A percentile compares a stretch with the other conserved stretches of the same genome.
Conservation (phyloP, 2,329 filamentous ascomycete species). For the Apiospora kogelbergensis region DNA sequence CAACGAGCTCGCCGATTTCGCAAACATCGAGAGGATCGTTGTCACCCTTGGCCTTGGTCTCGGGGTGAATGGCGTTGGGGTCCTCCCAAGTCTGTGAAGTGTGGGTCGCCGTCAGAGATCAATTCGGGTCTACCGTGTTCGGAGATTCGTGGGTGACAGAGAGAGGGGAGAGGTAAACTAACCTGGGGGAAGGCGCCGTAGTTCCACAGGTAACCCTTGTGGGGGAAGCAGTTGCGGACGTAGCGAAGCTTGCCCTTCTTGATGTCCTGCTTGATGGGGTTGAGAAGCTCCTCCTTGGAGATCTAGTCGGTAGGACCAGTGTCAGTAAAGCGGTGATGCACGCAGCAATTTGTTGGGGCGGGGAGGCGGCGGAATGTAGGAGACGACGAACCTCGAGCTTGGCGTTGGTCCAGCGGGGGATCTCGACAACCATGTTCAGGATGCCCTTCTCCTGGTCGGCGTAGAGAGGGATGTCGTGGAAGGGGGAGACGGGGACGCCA, state of each 20-base stretch:
- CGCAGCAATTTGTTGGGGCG: no score
- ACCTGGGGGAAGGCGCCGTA: constrained; percentile 99
- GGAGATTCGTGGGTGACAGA: not conserved
- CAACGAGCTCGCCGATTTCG: constrained; percentile 98
- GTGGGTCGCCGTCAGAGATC: constrained; percentile 13
- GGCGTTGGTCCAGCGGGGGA: constrained; percentile 98
- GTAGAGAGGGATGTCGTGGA: constrained; percentile 98
- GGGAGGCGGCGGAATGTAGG: constrained; percentile 15
- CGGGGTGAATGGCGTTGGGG: constrained; percentile 90
- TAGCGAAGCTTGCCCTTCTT: constrained; percentile 99
- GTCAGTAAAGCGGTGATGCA: constrained; percentile 2
- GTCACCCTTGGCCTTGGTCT: constrained; percentile 99
- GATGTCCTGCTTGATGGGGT: constrained; percentile 98
- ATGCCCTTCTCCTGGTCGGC: constrained; percentile 95
- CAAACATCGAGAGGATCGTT: constrained; percentile 99
- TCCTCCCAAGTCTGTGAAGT: constrained; percentile 90
- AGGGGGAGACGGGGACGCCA: constrained; percentile 89
- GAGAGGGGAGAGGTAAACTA: constrained; percentile 26
- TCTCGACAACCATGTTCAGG: constrained; percentile 99
- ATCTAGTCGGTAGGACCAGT: constrained; percentile 58
- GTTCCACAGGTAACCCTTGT: constrained; percentile 99
- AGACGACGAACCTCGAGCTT: constrained; percentile 85
- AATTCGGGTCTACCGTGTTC: not conserved
- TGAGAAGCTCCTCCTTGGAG: constrained; percentile 97
- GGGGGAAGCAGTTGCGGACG: constrained; percentile 99